Base-by-base conservation (phyloP, 2,329 filamentous ascomycete genomes). In the Ceratocystis variospora region DNA sequence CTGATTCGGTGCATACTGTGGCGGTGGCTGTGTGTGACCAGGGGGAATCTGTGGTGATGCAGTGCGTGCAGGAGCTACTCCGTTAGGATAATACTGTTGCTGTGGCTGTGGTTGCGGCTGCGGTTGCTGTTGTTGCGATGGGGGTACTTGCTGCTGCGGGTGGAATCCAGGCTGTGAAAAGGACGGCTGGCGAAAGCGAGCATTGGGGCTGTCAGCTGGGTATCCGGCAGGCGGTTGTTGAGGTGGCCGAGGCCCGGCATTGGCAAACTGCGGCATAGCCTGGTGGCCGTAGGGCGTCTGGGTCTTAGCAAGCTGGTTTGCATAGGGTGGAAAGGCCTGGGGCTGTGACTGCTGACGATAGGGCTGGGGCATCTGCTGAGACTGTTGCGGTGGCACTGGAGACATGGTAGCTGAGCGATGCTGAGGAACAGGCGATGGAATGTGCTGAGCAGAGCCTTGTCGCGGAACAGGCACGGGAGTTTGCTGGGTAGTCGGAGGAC, bases 271-370 rank as follows among this genome's bases (percentile, higher is more conserved):
- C 8, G 76, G 75, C 73, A 81, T 78, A 68, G 75, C 78, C 68
- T 80, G 77, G 67, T 83, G 81, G 10, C 79, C 78, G 67, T 81
- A 83, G 0, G 79, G 77, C 6, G 78, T 78, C 67, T 81, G 79
- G 10, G 78, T 75, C 71, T 84, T 84, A 62, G 77, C 78, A 63
- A 82, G 74, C 70, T 80, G 80, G 6, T 79, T 78, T 3, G 78
- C 76, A 69, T 79, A 83, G 71, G 82, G 83, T 66, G 79, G 77
- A 45, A 80, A 77, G 2, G 59, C 50, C 5, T 65, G 55, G 5
- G 64, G 64, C 25, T 63, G 68, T 7, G 61, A 61, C 45, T 68
- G 67, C 17, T 59, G 61, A n/a, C 74, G 74, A 10, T 73, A 71
- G 17, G 75, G 72, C 57, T 74, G 72, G 7, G 72, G 74, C 66